Evolutionary conservation across 768 basidiomycete genomes (phyloP).

Genomic region (Amanita rubescens): DNA sequence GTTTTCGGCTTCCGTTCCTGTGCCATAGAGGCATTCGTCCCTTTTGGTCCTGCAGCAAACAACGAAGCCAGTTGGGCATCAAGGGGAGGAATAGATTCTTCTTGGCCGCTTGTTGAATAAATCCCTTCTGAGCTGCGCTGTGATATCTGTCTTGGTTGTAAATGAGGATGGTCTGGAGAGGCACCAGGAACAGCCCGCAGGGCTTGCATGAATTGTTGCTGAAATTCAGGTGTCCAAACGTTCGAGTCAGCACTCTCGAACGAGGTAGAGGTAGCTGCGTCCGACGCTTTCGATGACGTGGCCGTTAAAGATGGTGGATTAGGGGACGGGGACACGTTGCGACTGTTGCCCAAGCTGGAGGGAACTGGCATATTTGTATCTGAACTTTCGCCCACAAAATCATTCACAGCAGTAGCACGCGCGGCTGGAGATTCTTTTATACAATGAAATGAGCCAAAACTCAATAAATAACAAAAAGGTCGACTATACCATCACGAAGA

Average conservation of each 20-base stretch:
- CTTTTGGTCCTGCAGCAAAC: conserved; percentile 20
- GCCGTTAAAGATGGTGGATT: conserved; percentile 14
- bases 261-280: conserved; percentile 18
- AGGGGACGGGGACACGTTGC: conserved; percentile 21
- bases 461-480: conserved; percentile 9
- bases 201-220: conserved; percentile 60
- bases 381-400: conserved; percentile 37
- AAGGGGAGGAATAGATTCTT: conserved; percentile 17
- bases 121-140: not conserved
- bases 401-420: conserved; percentile 20
- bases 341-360: conserved; percentile 9
- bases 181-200: conserved; percentile 33
- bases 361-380: conserved; percentile 30
- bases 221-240: conserved; percentile 63
- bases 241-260: conserved; percentile 35
- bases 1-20: conserved; percentile 18
- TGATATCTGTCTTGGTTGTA: not conserved
- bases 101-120: not conserved
- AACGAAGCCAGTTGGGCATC: conserved; percentile 44
- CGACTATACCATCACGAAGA: conserved; percentile 40
- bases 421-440: conserved; percentile 32
- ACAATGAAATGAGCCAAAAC: not conserved
- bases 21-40: not conserved
- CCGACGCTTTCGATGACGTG: conserved; percentile 6
- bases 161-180: conserved; percentile 8